Percentiles rank a stretch among this genome's conserved stretches.
Conservation (phyloP, 2,329 filamentous ascomycete species). For the Sclerotiophoma versabilis region DNA sequence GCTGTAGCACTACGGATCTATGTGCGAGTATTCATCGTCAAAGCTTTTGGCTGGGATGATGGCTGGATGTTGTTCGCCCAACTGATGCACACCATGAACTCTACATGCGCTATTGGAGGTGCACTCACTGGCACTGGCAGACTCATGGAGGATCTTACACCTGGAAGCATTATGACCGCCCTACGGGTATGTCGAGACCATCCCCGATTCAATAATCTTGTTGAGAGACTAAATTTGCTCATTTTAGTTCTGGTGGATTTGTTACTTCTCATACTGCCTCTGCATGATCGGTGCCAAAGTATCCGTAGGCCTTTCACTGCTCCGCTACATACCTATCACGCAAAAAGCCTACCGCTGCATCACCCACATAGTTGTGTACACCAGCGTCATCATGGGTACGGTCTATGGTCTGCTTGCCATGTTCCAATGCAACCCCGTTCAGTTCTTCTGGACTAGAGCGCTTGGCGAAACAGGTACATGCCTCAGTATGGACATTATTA, state of each 20-base stretch:
- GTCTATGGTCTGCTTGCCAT: conserved; percentile 57
- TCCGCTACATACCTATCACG: conserved; percentile 55
- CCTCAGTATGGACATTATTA: conserved; percentile 54
- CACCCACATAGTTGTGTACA: conserved; percentile 52
- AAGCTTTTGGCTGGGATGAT: conserved; percentile 23
- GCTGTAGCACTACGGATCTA: conserved; percentile 14
- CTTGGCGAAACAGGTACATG: conserved; percentile 45
- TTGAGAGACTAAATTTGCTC: background rate
- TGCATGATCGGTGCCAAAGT: conserved; percentile 45
- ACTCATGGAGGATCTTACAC: conserved; percentile 3
- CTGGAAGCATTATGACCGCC: conserved; percentile 9
- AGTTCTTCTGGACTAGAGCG: conserved; percentile 54
- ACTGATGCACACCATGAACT: conserved; percentile 13
- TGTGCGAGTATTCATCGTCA: conserved; percentile 20
- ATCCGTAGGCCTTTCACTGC: conserved; percentile 58
- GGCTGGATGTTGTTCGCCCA: conserved; percentile 23
- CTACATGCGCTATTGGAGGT: conserved; percentile 1
- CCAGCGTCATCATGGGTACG: conserved; percentile 52
- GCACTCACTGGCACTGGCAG: conserved; percentile 1
- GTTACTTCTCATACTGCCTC: conserved; percentile 20
- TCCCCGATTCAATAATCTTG: background rate
- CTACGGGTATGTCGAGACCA: background rate
- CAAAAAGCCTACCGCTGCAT: conserved; percentile 44
- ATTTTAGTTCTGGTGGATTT: conserved; percentile 18
- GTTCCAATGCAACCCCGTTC: conserved; percentile 59